Evolutionary conservation across 768 basidiomycete genomes (phyloP), one percentile per base, ranked within the genome.

Genomic region (Hygrophorus pudorinus): DNA sequence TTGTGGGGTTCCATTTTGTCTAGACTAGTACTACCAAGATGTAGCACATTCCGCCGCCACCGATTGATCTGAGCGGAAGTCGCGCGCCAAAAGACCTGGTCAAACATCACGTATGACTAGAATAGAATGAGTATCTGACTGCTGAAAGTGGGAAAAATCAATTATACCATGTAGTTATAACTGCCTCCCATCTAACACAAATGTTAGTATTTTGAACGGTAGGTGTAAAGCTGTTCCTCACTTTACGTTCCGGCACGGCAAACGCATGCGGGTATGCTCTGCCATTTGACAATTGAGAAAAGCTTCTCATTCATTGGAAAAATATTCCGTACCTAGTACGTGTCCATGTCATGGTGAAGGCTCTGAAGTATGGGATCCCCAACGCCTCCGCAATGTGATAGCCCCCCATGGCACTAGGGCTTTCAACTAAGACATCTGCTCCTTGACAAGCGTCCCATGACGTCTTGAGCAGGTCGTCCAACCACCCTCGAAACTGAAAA

Each of bases 321-420:
- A 38, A 14, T 14, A 30, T 29, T 32, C 38, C 55, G 29, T 49
- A 76, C 84, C 91, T 76, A 20, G 94, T 98, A 42, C 94, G 75
- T 10, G 89, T 85, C 93, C 94, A 98, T 0, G 88, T 89, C 96
- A 97, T 98, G 0, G 93, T 94, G 59, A 97, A 96, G 6, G 90
- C 91, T 47, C 91, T 72, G 65, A 85, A 99, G 60, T 94, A 99
- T 1, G 94, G 94, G 31, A 98, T 92, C 17, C 68, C 71, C 11
- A 99, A 70, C 2, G 91, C 93, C 59, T 98, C 94, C 20, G 94
- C 96, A 42, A 99, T 94, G 56, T 99, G 94, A 50, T 85, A 85
- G 8, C 94, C 94, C 20, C 82, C 91, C 89, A 99, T 99, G 9
- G 94, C 92, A 56, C 88, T 92, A 0, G 94, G 94, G 56, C 87